Base-by-base conservation (phyloP, 2,329 filamentous ascomycete species). In the Trichoderma harzianum region DNA sequence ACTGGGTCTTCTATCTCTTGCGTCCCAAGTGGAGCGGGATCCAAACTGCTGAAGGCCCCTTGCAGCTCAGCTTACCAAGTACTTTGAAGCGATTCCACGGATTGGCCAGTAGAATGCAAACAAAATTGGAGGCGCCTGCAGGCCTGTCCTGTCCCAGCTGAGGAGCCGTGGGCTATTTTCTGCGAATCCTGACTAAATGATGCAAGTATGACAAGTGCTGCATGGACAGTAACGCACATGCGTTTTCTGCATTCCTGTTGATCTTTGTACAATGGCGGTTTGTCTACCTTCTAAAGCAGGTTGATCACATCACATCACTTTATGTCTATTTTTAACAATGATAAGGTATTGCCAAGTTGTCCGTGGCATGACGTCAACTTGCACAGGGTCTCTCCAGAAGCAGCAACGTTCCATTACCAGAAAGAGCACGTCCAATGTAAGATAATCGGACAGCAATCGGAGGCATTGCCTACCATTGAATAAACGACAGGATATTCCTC, bases 41-140 rank as follows among this genome's bases (percentile, higher is more conserved):
- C 21, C 30, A 51, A 34, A 43, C 55, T 28, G 63, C 32, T 67
- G 53, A 57, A 57, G 24, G 64, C 39, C 57, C 55, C 55, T 62
- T 69, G 67, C 57, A 69, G 67, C 67, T 69, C 67, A 69, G 67
- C 67, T 69, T 69, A 69, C 39, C 28, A 39, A 57, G 39, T 53
- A 21, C 47, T 39, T 43, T 21, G 47, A 53, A 47, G 21, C 21
- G 2, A 14, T 51, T 53, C 47, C 6, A 1, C 47, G 18, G n/a
- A 36, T 21, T 14, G 55, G 30, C 21, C 28, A 34, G 47, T 18
- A 53, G 30, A 39, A 26, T 34, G 64, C 64, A 58, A 67, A 28
- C 64, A 67, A 58, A 34, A 65, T 55, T 62, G 60, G 30, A 21
- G 43, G 43, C 34, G 64, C 24, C 24, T 16, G n/a, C 30, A 36